phyloP scores from a whole-genome alignment of 1,139 yeast genomes.

The Saccharomycopsis hybrid region DNA sequence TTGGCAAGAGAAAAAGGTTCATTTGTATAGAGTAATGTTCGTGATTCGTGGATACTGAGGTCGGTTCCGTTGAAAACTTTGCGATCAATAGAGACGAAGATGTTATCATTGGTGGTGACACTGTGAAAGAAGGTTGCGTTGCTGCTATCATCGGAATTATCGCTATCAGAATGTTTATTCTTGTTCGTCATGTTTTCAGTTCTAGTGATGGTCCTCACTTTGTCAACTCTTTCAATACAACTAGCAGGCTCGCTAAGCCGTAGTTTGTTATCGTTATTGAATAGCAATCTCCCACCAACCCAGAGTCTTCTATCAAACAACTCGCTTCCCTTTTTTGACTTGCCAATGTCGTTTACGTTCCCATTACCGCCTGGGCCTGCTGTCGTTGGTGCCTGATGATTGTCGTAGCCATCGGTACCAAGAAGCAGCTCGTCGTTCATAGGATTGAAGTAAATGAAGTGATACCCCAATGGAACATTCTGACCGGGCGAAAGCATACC shows the following conservation, averaged over 20 bases:
- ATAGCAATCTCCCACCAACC: conserved; percentile 64
- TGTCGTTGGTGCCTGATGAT: conserved; percentile 79
- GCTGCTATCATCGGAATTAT: no score
- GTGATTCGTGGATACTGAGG: conserved; percentile 28
- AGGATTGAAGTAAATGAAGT: conserved; percentile 59
- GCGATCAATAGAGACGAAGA: conserved; percentile 42
- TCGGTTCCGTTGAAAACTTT: conserved; percentile 27
- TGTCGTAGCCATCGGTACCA: conserved; percentile 76
- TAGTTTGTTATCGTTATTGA: conserved; percentile 30
- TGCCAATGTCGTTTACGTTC: conserved; percentile 20
- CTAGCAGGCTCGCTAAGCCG: conserved; percentile 30
- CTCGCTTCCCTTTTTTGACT: conserved; percentile 20
- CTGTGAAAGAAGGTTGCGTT: no score
- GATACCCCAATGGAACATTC: conserved; percentile 48
- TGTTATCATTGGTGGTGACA: conserved; percentile 33
- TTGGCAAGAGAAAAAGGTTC: conserved; percentile 20
- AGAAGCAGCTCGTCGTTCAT: conserved; percentile 42
- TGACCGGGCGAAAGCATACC: conserved; percentile 12
- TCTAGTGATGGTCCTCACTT: conserved; percentile 34
- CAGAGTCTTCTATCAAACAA: conserved; percentile 65
- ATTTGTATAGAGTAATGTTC: conserved; percentile 33
- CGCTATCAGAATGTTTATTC: no score
- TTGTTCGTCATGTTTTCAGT: no score
- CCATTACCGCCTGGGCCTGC: no score
- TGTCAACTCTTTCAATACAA: conserved; percentile 42